Evolutionary conservation across 2,329 filamentous ascomycete species (phyloP).

Genomic region (Endocalyx cinctus): DNA sequence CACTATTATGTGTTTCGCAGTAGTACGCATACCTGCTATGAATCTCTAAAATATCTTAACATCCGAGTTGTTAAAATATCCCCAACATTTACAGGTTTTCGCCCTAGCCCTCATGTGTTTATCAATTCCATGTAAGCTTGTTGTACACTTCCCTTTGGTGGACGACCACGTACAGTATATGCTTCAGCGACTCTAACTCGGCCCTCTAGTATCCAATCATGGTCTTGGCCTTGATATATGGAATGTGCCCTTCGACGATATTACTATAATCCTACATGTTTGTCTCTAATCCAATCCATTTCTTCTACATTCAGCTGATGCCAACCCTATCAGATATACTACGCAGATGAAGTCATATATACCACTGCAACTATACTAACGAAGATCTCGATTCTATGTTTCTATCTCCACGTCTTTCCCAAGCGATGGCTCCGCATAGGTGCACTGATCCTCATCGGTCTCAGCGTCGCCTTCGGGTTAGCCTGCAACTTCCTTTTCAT

Average conservation of each 20-base stretch:
- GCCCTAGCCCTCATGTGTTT: too few species aligned
- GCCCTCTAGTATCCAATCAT: constrained; percentile 6
- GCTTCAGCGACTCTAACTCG: background rate
- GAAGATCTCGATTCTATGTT: constrained; percentile 30
- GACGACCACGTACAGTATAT: background rate
- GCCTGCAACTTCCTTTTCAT: constrained; percentile 15
- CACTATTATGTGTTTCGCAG: too few species aligned
- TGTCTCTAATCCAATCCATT: constrained; percentile 2
- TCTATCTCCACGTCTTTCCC: constrained; percentile 30
- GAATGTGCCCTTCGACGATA: constrained; percentile 11
- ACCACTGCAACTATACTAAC: constrained; percentile 26
- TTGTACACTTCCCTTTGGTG: too few species aligned
- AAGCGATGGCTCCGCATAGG: constrained; percentile 19
- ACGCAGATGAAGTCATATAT: constrained; percentile 30
- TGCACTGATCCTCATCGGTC: constrained; percentile 21
- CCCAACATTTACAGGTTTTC: too few species aligned
- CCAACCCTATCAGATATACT: constrained; percentile 19
- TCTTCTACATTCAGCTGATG: background rate
- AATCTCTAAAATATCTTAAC: too few species aligned
- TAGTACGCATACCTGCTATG: too few species aligned
- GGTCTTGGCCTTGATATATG: constrained; percentile 15
- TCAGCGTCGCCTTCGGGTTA: constrained; percentile 21
- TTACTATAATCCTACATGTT: constrained; percentile 13
- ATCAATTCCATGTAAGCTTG: too few species aligned
- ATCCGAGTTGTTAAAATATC: too few species aligned